Evolutionary conservation across 2,329 filamentous ascomycete species (phyloP).

Genomic region (Madurella fahalii): DNA sequence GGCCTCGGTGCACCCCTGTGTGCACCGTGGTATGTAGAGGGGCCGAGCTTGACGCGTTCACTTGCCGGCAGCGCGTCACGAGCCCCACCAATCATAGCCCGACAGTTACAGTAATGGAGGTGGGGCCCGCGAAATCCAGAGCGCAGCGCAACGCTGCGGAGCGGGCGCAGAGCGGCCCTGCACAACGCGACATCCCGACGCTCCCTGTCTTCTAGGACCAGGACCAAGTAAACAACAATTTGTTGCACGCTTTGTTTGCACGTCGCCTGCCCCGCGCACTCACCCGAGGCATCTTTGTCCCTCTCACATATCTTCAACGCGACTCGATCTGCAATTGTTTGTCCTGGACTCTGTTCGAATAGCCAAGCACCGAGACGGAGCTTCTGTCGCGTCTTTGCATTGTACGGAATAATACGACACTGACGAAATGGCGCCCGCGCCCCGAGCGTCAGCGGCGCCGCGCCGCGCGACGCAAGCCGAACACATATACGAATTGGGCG

Average conservation of each 20-base stretch:
- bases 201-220: neutral
- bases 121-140: conserved; percentile 2
- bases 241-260: neutral
- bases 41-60: conserved; percentile 21
- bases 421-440: conserved; percentile 38
- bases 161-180: neutral
- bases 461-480: conserved; percentile 39
- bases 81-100: conserved; percentile 16
- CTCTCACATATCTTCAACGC: neutral
- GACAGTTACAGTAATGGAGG: conserved; percentile 10
- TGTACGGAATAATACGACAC: neutral
- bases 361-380: neutral
- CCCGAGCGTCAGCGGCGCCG: conserved; percentile 33
- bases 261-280: neutral
- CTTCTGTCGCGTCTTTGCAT: neutral
- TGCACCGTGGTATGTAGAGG: neutral
- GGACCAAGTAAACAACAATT: conserved; percentile 9
- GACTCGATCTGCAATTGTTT: neutral
- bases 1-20: neutral
- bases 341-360: neutral
- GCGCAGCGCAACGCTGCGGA: neutral
- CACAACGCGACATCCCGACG: neutral
- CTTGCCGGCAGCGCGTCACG: conserved; percentile 9
- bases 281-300: neutral
- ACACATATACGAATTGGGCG: conserved; percentile 47